Base-by-base conservation (phyloP, 2,329 filamentous ascomycete species). In the Huntiella decipiens region DNA sequence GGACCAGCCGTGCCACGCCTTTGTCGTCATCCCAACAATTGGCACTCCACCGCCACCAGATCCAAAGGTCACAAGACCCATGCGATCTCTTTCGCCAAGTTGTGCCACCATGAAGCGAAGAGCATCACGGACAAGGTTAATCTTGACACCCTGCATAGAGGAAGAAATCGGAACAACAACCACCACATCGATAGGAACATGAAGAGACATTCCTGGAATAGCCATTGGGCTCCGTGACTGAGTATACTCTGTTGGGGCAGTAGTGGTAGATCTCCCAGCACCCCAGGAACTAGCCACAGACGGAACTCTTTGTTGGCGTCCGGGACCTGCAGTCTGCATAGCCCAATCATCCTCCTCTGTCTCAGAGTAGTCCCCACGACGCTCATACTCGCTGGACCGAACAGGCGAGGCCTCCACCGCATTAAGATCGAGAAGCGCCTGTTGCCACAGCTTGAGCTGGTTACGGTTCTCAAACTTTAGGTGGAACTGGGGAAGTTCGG, bases 71-170 rank as follows among this genome's bases (percentile, higher is more conserved):
- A 98, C 91, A 38, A 98, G 64, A 4, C 91, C 91, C 88, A 98
- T 94, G 38, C 91, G 82, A 60, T 98, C 91, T 45, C 86, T 75
- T 54, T 95, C 86, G 31, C 91, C 91, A 1, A 98, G 74, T 41
- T 77, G 88, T 53, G 80, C 73, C 2, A 98, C 84, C 61, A 98
- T 79, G 60, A 96, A 98, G 49, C 82, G 84, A 33, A 98, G 70
- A 0, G 88, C 82, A 61, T 98, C 91, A 37, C 86, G 79, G 11
- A 98, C 75, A 1, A 98, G 70, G 51, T 88, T 93, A 57, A 96
- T 95, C 65, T 98, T 98, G 50, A 98, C 74, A n/a, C 91, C 91
- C 61, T 96, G 91, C 88, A 96, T 98, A 0, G 91, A 96, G 1
- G 88, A 93, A 0, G 91, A 96, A 4, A 98, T 86, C 0, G 91